These are phyloP conservation scores for Fistulinella prunicolor DNA, from an alignment of 768 basidiomycete genomes.

Conservation along the genomic window DNA sequence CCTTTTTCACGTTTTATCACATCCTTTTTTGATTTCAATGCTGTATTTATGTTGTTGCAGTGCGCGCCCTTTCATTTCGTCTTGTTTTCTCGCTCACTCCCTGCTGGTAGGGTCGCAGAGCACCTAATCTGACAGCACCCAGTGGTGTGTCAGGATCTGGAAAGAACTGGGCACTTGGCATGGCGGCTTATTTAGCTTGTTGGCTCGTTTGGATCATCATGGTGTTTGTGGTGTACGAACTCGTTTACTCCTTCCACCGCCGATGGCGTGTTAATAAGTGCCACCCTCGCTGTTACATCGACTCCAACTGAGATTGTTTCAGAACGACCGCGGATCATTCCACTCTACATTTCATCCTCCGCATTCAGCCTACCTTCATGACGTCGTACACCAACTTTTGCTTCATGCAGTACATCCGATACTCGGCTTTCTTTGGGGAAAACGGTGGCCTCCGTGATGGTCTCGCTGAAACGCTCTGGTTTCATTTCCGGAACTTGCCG, in stretches of 20 bases:
- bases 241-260: conserved; percentile 70
- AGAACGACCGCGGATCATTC: conserved; percentile 83
- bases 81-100: conserved; percentile 12
- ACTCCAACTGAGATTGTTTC: conserved; percentile 10
- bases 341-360: conserved; percentile 79
- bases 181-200: conserved; percentile 80
- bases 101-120: conserved; percentile 58
- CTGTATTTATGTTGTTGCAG: conserved; percentile 80
- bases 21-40: conserved; percentile 86
- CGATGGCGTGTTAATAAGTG: conserved; percentile 79
- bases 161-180: conserved; percentile 77
- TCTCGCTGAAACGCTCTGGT: conserved; percentile 79
- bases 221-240: conserved; percentile 74
- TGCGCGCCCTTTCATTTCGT: conserved; percentile 41
- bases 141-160: conserved; percentile 69
- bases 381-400: conserved; percentile 81
- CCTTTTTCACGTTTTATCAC: conserved; percentile 69
- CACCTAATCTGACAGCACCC: conserved; percentile 69
- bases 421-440: conserved; percentile 60
- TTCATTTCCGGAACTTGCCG: conserved; percentile 79
- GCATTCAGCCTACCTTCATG: conserved; percentile 71
- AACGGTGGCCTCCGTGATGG: conserved; percentile 49
- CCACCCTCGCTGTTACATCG: conserved; percentile 17
- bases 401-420: conserved; percentile 78
- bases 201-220: conserved; percentile 73